Conservation (phyloP, 306 rosid genomes). For the Hippophae rhamnoides region DNA sequence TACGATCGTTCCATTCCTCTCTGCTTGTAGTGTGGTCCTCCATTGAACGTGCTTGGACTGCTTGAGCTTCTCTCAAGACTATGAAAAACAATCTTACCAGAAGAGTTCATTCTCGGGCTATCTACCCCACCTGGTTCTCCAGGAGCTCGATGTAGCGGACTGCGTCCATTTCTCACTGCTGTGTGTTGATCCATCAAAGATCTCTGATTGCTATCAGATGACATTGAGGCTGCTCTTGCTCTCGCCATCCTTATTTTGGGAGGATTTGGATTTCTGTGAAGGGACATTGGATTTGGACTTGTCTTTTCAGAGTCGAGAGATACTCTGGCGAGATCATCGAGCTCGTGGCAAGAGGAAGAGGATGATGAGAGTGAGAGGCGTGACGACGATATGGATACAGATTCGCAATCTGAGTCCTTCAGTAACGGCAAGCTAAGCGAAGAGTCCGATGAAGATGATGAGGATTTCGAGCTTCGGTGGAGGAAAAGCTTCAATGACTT, state of each 20-base stretch:
- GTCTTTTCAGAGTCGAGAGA: slow-evolving; percentile 69
- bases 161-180: slow-evolving; percentile 35
- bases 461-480: slow-evolving; percentile 45
- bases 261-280: slow-evolving; percentile 37
- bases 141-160: slow-evolving; percentile 36
- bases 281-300: slow-evolving; percentile 23
- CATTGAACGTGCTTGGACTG: slow-evolving; percentile 85
- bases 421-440: slow-evolving; percentile 43
- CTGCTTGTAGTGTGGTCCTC: slow-evolving; percentile 71
- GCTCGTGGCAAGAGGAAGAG: slow-evolving; percentile 76
- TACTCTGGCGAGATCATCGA: slow-evolving; percentile 72
- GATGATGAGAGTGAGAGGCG: slow-evolving; percentile 82
- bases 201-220: slow-evolving; percentile 31
- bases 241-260: slow-evolving; percentile 49
- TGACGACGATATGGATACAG: slow-evolving; percentile 59
- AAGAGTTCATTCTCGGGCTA: slow-evolving; percentile 87
- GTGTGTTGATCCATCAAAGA: slow-evolving; percentile 22
- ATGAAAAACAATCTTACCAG: slow-evolving; percentile 87
- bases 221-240: slow-evolving; percentile 10
- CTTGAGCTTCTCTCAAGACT: slow-evolving; percentile 93
- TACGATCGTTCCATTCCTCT: slow-evolving; percentile 93
- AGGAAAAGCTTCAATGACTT: slow-evolving; percentile 63
- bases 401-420: slow-evolving; percentile 57
- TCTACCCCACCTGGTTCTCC: slow-evolving; percentile 34
- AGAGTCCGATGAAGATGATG: slow-evolving; percentile 33